Conservation (phyloP, 1,284 basidiomycete genomes). For the Papiliotrema flavescens region DNA sequence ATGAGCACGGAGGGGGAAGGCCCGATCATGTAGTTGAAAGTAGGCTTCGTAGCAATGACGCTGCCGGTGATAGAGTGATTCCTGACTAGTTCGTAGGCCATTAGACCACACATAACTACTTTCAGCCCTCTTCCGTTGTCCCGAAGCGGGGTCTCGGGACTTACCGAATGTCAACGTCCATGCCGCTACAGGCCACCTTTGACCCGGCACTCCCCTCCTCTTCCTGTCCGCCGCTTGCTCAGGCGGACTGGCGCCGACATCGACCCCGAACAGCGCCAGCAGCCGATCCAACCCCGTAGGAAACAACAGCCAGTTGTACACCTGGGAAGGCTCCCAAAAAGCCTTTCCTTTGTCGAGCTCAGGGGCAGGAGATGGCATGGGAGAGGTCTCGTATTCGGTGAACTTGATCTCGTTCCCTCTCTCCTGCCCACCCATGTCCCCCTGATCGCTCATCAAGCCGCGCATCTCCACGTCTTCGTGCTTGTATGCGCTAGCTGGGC, state of each 20-base stretch:
- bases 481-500: constrained; percentile 18
- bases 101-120: constrained; percentile 62
- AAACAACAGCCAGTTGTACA: constrained; percentile 29
- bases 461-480: constrained; percentile 22
- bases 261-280: constrained; percentile 28
- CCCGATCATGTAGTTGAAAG: constrained; percentile 86
- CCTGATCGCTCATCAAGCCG: constrained; percentile 15
- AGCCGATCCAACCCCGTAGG: constrained; percentile 35
- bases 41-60: constrained; percentile 76
- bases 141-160: constrained; percentile 16
- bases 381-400: constrained; percentile 23
- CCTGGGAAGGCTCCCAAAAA: background rate
- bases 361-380: constrained; percentile 18
- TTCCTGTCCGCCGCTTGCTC: constrained; percentile 80
- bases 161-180: constrained; percentile 55
- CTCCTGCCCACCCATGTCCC: constrained; percentile 11
- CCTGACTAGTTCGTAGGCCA: constrained; percentile 71
- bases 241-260: constrained; percentile 56
- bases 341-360: constrained; percentile 1
- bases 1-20: constrained; percentile 81
- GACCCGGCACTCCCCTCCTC: constrained; percentile 74
- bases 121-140: background rate
- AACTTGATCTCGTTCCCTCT: constrained; percentile 12
- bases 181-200: constrained; percentile 65
- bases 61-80: constrained; percentile 70